These are phyloP conservation scores for Kokia cookei DNA, from an alignment of 441 rosid genomes.

Conservation along the genomic window DNA sequence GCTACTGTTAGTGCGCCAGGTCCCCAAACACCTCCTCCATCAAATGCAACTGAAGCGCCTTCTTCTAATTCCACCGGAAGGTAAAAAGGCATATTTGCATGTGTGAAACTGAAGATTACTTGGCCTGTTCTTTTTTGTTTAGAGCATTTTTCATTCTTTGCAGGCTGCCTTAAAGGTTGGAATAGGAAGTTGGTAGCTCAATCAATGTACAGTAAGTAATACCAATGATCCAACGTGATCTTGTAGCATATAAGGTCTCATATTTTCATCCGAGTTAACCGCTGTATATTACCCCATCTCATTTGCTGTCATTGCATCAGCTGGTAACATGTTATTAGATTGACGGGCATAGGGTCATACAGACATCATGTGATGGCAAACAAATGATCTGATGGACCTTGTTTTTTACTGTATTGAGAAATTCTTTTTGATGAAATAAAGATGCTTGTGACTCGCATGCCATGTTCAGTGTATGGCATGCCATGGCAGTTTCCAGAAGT, in stretches of 20 bases:
- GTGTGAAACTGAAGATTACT: background rate
- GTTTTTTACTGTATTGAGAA: background rate
- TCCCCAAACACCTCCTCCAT: constrained; percentile 66
- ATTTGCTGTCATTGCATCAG: background rate
- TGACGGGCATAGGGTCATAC: background rate
- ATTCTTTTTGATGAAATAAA: background rate
- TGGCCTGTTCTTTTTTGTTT: background rate
- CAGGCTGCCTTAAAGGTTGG: background rate
- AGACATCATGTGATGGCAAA: background rate
- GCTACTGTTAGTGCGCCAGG: constrained; percentile 37
- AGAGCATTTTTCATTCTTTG: background rate
- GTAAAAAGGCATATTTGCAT: constrained; percentile 20
- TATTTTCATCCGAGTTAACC: background rate
- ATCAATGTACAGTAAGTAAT: constrained; percentile 37
- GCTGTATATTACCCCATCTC: constrained; percentile 20
- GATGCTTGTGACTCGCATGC: background rate
- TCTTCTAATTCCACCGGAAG: constrained; percentile 35
- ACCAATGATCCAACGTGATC: constrained; percentile 7
- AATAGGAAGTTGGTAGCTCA: constrained; percentile 4
- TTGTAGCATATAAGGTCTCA: constrained; percentile 14
- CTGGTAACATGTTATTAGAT: background rate
- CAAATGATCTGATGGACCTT: background rate
- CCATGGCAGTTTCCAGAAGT: background rate
- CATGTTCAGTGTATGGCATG: background rate
- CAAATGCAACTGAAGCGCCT: constrained; percentile 37